Base-by-base conservation (phyloP, 495 filamentous ascomycete species). In the Penicillium herquei region DNA sequence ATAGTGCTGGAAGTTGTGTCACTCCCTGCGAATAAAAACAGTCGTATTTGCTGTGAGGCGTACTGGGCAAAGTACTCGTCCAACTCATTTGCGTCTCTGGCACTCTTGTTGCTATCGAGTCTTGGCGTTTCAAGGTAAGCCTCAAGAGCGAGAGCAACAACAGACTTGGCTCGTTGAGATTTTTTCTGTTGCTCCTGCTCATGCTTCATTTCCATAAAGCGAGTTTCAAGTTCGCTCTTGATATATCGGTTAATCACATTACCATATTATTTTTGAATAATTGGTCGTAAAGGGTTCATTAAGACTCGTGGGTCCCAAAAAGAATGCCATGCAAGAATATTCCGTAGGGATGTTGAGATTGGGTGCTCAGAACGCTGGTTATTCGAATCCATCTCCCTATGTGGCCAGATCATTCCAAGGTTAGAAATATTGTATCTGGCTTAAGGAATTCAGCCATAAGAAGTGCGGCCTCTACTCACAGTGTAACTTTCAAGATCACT, bases 1-100 rank as follows among this genome's bases (percentile, higher is more conserved):
- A 76, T 52, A 0, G 65, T 69, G 33, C 64, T 68, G 56, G 75
- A 73, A 43, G 70, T 71, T 33, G 62, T 56, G 57, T 50, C 48
- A 17, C 13, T 37, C 1, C 48, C 48, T 2, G 48, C 48, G 32
- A 50, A 39, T 17, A 50, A n/a, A 11, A 50, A 50, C 1, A 50
- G 32, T 3, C 34, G 21, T 3, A 50, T 50, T 13, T 50, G 48
- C 3, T 37, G 39, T 3, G 7, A 8, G 7, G 48, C 48, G 18
- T 39, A 39, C 5, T 39, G 4, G 33, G 34, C 34, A n/a, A 50
- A 50, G 39, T 50, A 33, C 16, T 50, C 48, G 21, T 50, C 48
- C 8, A 50, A 12, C 7, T 5, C 30, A 9, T 12, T 6, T 12
- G 45, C 16, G 4, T 13, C 10, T 3, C 4, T 16, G 32, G 8